phyloP scores from a whole-genome alignment of 768 basidiomycete species.

The Tulasnella sp. region DNA sequence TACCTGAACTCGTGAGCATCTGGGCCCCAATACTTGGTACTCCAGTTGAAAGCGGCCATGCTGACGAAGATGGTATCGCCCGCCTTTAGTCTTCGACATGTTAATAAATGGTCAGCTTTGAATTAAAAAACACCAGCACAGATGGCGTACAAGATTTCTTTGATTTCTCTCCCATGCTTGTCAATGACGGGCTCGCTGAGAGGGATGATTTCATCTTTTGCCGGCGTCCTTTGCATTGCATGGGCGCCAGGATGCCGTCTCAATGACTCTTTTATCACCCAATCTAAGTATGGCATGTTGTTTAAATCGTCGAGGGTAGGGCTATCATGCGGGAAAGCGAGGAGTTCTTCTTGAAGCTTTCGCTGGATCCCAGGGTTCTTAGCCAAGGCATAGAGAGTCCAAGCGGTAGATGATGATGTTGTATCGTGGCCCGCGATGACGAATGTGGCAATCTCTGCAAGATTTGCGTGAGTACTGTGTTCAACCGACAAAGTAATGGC shows the following conservation, averaged over 20 bases:
- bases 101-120: background rate
- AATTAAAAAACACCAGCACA: background rate
- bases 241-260: slow-evolving; percentile 54
- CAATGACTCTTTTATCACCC: slow-evolving; percentile 47
- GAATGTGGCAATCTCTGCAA: slow-evolving; percentile 53
- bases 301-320: slow-evolving; percentile 32
- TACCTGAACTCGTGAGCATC: slow-evolving; percentile 28
- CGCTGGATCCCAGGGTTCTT: slow-evolving; percentile 48
- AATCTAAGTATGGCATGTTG: slow-evolving; percentile 35
- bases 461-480: background rate
- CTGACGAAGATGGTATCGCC: slow-evolving; percentile 24
- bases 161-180: slow-evolving; percentile 40
- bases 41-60: slow-evolving; percentile 21
- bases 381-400: slow-evolving; percentile 30
- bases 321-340: slow-evolving; percentile 28
- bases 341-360: slow-evolving; percentile 46
- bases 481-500: background rate
- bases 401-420: slow-evolving; percentile 3
- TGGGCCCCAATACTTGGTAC: slow-evolving; percentile 28
- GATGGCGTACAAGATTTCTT: slow-evolving; percentile 40
- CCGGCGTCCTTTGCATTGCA: slow-evolving; percentile 43
- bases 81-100: slow-evolving; percentile 10
- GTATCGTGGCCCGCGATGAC: slow-evolving; percentile 46
- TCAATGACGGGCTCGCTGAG: slow-evolving; percentile 48
- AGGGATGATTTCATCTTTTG: slow-evolving; percentile 53